These are phyloP conservation scores for Pleurotus eryngii DNA, from an alignment of 768 basidiomycete genomes.

Conservation along the genomic window DNA sequence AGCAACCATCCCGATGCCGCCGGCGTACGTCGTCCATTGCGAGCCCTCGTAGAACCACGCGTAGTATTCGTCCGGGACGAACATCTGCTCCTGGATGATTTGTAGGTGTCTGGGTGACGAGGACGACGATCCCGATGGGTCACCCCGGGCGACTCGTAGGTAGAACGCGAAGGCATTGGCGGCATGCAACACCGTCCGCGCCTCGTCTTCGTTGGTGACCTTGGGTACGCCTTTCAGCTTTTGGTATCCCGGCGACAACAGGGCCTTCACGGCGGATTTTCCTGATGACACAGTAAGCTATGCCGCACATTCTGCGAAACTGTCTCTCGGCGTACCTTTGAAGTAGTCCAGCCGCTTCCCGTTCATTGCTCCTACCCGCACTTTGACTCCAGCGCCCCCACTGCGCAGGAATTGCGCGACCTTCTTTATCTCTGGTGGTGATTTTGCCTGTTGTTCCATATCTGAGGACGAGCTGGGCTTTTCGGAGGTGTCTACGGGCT, in stretches of 20 bases:
- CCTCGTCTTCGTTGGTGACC: constrained; percentile 74
- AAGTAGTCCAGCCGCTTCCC: constrained; percentile 98
- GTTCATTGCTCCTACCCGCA: constrained; percentile 84
- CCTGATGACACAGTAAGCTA: constrained; percentile 43
- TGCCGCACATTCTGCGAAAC: neutral
- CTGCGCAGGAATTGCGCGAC: constrained; percentile 87
- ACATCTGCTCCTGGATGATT: constrained; percentile 78
- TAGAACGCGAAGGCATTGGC: constrained; percentile 87
- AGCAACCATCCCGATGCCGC: constrained; percentile 86
- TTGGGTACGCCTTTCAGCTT: constrained; percentile 81
- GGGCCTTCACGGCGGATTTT: constrained; percentile 88
- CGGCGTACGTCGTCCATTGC: constrained; percentile 89
- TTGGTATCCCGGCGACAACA: constrained; percentile 87
- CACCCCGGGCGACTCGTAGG: constrained; percentile 85
- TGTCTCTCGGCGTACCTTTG: constrained; percentile 63
- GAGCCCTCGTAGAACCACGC: constrained; percentile 97
- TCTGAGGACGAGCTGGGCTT: constrained; percentile 8
- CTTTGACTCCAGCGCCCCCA: constrained; percentile 83
- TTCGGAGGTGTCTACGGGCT: neutral
- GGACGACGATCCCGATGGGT: constrained; percentile 55
- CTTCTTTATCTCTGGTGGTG: constrained; percentile 75
- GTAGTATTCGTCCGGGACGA: constrained; percentile 80
- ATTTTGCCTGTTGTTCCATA: constrained; percentile 76
- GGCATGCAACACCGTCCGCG: constrained; percentile 58
- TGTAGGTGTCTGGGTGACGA: constrained; percentile 78